Evolutionary conservation across 768 basidiomycete species (phyloP).

Genomic region (Trametes cingulata): DNA sequence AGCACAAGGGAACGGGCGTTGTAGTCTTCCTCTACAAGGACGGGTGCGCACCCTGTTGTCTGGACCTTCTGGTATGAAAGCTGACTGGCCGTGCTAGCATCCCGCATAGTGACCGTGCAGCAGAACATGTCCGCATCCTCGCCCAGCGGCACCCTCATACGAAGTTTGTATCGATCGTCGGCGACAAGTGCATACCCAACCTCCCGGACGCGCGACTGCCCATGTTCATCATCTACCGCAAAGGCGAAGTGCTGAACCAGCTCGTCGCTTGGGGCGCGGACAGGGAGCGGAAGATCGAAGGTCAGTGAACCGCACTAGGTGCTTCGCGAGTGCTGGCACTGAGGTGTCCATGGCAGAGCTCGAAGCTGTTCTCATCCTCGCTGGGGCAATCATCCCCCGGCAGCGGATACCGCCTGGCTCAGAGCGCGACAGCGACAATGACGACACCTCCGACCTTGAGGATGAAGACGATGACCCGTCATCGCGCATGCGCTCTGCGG

Average conservation of each 20-base stretch:
- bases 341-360: constrained; percentile 47
- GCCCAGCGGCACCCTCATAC: constrained; percentile 86
- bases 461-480: constrained; percentile 51
- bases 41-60: constrained; percentile 53
- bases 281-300: constrained; percentile 72
- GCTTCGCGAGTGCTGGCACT: neutral
- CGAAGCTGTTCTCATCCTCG: constrained; percentile 66
- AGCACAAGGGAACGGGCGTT: constrained; percentile 83
- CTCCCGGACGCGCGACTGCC: constrained; percentile 90
- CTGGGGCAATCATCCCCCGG: constrained; percentile 62
- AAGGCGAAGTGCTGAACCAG: constrained; percentile 88
- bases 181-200: constrained; percentile 94
- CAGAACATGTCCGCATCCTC: constrained; percentile 65
- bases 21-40: constrained; percentile 96
- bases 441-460: constrained; percentile 45
- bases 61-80: neutral
- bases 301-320: constrained; percentile 43
- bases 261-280: constrained; percentile 84
- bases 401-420: constrained; percentile 41
- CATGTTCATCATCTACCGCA: constrained; percentile 89
- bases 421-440: constrained; percentile 21
- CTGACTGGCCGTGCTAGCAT: constrained; percentile 49
- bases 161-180: constrained; percentile 95
- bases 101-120: constrained; percentile 76
- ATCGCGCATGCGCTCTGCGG: constrained; percentile 56